Base-by-base conservation (phyloP, 805 yeast genomes). In the Grigorovia jiainica region DNA sequence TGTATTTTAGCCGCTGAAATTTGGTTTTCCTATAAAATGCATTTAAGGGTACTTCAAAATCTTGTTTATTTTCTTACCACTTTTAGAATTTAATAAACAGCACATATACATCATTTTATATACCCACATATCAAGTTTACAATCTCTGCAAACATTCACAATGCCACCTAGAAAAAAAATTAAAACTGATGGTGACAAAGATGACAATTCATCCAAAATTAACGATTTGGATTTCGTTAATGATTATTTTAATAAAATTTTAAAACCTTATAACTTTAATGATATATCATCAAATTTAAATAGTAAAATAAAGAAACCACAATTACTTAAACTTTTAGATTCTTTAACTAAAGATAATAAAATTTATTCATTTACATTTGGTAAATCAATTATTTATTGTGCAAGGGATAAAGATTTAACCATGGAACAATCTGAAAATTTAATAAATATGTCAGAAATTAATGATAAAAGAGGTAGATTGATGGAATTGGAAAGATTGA, bases 241-340 rank as follows among this genome's bases (percentile, higher is more conserved):
- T 16, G 68, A 67, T 4, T 74, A 74, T 43, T 47, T 74, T 40
- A 61, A 53, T 19, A 55, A 57, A 2, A 75, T 72, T 46, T 70
- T 68, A 46, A 57, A 74, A 18, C 78, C 79, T 2, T 73, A 68
- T 48, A 70, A 72, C 1, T 55, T 66, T 7, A 65, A 67, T 38
- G 79, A 74, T 51, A 61, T 74, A 8, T 51, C 68, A 3, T 62
- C 64, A 37, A 74, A 73, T 40, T 46, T 73, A 29, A 75, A 72
- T 39, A 69, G 65, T 31, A 59, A 57, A 31, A 44, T 70, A 1
- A 47, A 55, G 4, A 73, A 69, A 41, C 36, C 63, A 1, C 53
- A 52, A 6, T 63, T 67, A 36, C 31, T 53, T 0, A 65, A 60
- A 43, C 57, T 68, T 1, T 44, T 74, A 30, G 73, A 71, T 2